phyloP scores from a whole-genome alignment of 441 rosid genomes.

The Omphalea diandra region DNA sequence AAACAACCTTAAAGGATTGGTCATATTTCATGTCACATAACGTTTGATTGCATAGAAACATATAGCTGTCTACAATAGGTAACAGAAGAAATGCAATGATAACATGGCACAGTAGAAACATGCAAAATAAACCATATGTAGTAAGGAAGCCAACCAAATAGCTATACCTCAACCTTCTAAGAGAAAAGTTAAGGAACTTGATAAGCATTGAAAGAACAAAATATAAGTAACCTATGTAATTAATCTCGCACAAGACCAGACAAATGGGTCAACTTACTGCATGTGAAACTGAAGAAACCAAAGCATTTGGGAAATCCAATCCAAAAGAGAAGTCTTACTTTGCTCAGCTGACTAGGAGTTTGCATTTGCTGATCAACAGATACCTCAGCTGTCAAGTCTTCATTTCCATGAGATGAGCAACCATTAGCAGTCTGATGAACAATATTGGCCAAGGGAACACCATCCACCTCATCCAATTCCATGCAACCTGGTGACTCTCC shows the following conservation, averaged over 20 bases:
- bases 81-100: neutral
- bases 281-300: constrained; percentile 16
- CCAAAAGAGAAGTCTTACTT: constrained; percentile 35
- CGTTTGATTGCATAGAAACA: constrained; percentile 15
- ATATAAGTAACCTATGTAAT: neutral
- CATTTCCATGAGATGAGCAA: constrained; percentile 22
- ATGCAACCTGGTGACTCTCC: constrained; percentile 25
- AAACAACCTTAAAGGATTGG: neutral
- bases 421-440: constrained; percentile 25
- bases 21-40: neutral
- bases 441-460: constrained; percentile 22
- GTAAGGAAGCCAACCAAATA: neutral
- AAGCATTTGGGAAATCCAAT: constrained; percentile 18
- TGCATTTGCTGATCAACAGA: constrained; percentile 24
- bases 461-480: constrained; percentile 29
- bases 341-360: constrained; percentile 16
- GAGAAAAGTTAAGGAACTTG: neutral
- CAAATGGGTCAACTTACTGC: constrained; percentile 15
- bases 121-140: neutral
- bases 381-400: constrained; percentile 26
- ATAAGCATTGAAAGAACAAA: neutral
- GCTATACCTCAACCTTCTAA: neutral
- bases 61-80: too few species aligned
- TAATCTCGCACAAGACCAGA: constrained; percentile 1
- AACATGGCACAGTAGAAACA: neutral